Base-by-base conservation (phyloP, 805 yeast genomes). In the Blastobotrys americana region DNA sequence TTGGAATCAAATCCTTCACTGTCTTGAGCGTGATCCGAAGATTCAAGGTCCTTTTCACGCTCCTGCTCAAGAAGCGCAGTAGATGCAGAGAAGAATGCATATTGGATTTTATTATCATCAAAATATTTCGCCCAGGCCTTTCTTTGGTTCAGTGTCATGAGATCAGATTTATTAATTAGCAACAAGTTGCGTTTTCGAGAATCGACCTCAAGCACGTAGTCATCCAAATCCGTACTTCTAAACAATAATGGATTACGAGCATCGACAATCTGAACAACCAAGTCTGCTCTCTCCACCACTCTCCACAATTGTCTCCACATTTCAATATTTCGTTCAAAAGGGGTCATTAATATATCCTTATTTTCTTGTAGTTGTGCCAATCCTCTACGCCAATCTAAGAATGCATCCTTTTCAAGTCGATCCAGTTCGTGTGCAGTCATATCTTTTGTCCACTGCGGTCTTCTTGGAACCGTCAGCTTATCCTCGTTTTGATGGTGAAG, bases 251-350 rank as follows among this genome's bases (percentile, higher is more conserved):
- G 98, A 60, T 86, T 88, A 66, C 98, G 76, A 9, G 97, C 97
- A 68, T 93, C 98, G 22, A 93, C 97, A 69, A 93, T 93, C 63
- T 93, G 98, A 4, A 93, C 97, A 34, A 93, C 78, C 56, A 93
- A 72, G 64, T 90, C 96, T 19, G 93, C 85, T 60, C 97, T 78
- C 65, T 93, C 98, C 19, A 88, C 84, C 37, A 93, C 98, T 67
- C 98, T 77, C 98, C 98, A 93, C 53, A 93, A 70, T 67, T 93
- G 98, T 61, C 93, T 80, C 98, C 98, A 93, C 47, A 93, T 97
- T 71, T 90, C 96, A 52, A 93, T 71, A 63, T 93, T 93, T 69
- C 98, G 79, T 69, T 93, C 98, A 60, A 90, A 93, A 3, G 98
- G 98, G 0, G 98, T 93, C 61, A 93, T 73, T 47, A 89, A 69